Conservation (phyloP, 305 asterid species). For the Salvia sclarea region DNA sequence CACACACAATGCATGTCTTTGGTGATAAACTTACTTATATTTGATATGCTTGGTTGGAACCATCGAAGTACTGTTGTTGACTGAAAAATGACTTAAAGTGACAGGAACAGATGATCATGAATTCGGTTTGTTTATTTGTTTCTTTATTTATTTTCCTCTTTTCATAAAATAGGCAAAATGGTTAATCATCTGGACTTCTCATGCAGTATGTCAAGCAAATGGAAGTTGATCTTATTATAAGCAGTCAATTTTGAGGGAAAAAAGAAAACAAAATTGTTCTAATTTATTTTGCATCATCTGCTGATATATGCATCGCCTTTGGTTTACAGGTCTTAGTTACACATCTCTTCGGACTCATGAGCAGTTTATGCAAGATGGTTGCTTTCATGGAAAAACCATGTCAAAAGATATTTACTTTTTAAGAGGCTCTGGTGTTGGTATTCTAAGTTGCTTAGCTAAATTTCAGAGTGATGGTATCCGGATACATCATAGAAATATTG, state of each 20-base stretch:
- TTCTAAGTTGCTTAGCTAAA: conserved; percentile 25
- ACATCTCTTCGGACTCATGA: conserved; percentile 13
- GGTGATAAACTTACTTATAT: background rate
- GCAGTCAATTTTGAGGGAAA: background rate
- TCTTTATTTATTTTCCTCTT: background rate
- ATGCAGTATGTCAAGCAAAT: background rate
- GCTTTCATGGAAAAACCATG: conserved; percentile 16
- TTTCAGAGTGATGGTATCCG: conserved; percentile 34
- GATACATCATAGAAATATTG: conserved; percentile 43
- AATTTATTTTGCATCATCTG: background rate
- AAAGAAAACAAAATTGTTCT: background rate
- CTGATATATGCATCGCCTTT: conserved; percentile 19
- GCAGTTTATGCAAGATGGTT: conserved; percentile 30
- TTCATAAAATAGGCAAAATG: background rate
- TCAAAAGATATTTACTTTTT: conserved; percentile 8
- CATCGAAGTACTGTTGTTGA: background rate
- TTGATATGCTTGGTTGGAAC: background rate
- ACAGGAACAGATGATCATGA: background rate
- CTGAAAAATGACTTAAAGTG: conserved; percentile 4
- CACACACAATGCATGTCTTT: background rate
- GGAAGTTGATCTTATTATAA: background rate
- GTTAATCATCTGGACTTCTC: conserved; percentile 13
- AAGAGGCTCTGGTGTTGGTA: conserved; percentile 35
- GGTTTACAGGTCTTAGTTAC: conserved; percentile 37
- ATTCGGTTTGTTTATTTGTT: background rate